phyloP scores from a whole-genome alignment of 1,284 basidiomycete genomes.

The Rhodotorula sp. region DNA sequence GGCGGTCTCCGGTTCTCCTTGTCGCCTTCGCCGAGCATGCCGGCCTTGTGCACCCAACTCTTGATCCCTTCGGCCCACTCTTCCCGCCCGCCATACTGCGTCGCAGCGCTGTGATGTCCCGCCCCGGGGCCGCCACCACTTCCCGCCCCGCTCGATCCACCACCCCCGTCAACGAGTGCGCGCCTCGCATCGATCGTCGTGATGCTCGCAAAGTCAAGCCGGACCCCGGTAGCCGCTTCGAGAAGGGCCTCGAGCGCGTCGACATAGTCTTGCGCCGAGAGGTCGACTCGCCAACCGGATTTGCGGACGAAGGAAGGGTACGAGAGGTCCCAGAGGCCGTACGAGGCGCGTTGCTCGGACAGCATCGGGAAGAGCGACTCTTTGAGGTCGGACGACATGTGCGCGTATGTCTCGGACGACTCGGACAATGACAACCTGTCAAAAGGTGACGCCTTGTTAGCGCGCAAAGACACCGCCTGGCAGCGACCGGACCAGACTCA shows the following conservation, averaged over 20 bases:
- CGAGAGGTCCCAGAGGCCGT: slow-evolving; percentile 89
- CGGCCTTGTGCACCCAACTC: slow-evolving; percentile 45
- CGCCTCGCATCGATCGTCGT: slow-evolving; percentile 57
- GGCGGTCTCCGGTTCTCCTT: slow-evolving; percentile 54
- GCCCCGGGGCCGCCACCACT: slow-evolving; percentile 62
- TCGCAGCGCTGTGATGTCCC: slow-evolving; percentile 36
- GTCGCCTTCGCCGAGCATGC: slow-evolving; percentile 58
- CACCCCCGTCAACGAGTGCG: slow-evolving; percentile 45
- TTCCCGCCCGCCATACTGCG: slow-evolving; percentile 44
- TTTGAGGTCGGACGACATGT: slow-evolving; percentile 96
- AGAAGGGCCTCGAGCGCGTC: slow-evolving; percentile 84
- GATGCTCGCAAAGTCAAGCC: slow-evolving; percentile 68
- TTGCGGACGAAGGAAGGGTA: slow-evolving; percentile 91
- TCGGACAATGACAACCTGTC: slow-evolving; percentile 63
- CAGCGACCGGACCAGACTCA: slow-evolving; percentile 51
- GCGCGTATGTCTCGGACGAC: slow-evolving; percentile 86
- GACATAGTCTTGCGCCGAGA: slow-evolving; percentile 90
- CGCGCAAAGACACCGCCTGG: neutral
- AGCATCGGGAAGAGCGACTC: slow-evolving; percentile 75
- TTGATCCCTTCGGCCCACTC: slow-evolving; percentile 60
- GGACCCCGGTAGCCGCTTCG: slow-evolving; percentile 84
- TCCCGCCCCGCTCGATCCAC: slow-evolving; percentile 61
- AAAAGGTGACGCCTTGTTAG: neutral
- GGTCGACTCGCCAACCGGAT: slow-evolving; percentile 79
- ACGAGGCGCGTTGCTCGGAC: slow-evolving; percentile 88